These are phyloP conservation scores for Solanum hybrid DNA, from an alignment of 305 asterid genomes.

Conservation along the genomic window DNA sequence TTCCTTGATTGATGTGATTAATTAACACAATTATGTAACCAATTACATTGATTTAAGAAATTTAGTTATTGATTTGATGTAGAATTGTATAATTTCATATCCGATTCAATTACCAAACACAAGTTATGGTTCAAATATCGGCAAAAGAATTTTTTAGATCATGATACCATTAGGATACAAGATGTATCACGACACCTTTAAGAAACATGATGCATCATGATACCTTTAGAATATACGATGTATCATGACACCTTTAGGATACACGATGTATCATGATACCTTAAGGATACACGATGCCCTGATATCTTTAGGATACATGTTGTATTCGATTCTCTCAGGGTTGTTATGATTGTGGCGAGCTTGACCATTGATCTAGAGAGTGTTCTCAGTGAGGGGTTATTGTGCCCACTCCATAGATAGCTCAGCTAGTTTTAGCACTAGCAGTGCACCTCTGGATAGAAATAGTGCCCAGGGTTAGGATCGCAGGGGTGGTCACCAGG, in stretches of 20 bases:
- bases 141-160: neutral
- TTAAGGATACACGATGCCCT: neutral
- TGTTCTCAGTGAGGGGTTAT: neutral
- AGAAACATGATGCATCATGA: neutral
- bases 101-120: neutral
- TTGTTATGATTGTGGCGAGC: neutral
- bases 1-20: neutral
- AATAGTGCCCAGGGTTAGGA: neutral
- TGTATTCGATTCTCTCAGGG: neutral
- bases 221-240: neutral
- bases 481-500: neutral
- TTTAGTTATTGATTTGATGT: neutral
- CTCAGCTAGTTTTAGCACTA: neutral
- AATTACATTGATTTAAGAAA: neutral
- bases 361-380: neutral
- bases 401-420: neutral
- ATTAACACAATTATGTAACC: neutral
- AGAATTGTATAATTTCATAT: neutral
- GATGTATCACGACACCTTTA: neutral
- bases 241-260: neutral
- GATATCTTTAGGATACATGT: neutral
- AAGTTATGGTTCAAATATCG: neutral
- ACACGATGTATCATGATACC: neutral
- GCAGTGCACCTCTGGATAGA: neutral
- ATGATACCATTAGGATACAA: neutral